These are phyloP conservation scores for Ensete ventricosum DNA, from an alignment of 176 grass and related monocot species.

Conservation along the genomic window DNA sequence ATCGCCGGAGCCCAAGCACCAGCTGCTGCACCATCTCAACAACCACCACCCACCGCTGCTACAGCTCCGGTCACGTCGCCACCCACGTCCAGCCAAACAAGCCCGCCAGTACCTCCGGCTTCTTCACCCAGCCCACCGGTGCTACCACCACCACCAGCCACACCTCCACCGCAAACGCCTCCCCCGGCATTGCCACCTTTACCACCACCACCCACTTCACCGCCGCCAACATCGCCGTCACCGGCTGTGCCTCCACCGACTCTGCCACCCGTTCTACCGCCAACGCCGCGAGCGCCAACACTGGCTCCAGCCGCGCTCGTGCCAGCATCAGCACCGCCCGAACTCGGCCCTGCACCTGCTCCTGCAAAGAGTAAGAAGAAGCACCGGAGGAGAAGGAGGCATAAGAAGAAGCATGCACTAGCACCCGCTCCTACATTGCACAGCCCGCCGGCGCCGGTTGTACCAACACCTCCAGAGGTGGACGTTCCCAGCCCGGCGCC, in stretches of 20 bases:
- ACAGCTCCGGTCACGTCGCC: conserved; percentile 1
- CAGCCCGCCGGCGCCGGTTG: conserved; percentile 62
- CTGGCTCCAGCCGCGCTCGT: conserved; percentile 29
- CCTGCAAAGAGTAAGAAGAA: conserved; percentile 68
- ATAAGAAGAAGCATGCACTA: conserved; percentile 52
- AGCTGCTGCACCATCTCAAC: conserved; percentile 9
- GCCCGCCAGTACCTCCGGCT: background rate
- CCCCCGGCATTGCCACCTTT: background rate
- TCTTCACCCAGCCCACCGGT: background rate
- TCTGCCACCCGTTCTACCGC: conserved; percentile 18
- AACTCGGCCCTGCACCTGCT: conserved; percentile 27
- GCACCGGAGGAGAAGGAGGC: conserved; percentile 41
- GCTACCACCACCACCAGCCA: conserved; percentile 7
- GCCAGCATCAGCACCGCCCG: background rate
- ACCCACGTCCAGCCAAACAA: conserved; percentile 9
- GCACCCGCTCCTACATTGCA: conserved; percentile 41
- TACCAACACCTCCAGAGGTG: conserved; percentile 41
- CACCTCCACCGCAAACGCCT: conserved; percentile 18
- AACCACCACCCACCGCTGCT: conserved; percentile 1
- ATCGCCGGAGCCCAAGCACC: conserved; percentile 28
- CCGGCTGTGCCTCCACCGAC: conserved; percentile 13
- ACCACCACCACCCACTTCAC: conserved; percentile 2
- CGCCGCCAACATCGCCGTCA: conserved; percentile 2
- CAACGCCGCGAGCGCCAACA: background rate
- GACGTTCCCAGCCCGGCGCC: conserved; percentile 51